These are phyloP conservation scores for Sugiyamaella qingdaonensis DNA, from an alignment of 805 yeast genomes.

Conservation along the genomic window DNA sequence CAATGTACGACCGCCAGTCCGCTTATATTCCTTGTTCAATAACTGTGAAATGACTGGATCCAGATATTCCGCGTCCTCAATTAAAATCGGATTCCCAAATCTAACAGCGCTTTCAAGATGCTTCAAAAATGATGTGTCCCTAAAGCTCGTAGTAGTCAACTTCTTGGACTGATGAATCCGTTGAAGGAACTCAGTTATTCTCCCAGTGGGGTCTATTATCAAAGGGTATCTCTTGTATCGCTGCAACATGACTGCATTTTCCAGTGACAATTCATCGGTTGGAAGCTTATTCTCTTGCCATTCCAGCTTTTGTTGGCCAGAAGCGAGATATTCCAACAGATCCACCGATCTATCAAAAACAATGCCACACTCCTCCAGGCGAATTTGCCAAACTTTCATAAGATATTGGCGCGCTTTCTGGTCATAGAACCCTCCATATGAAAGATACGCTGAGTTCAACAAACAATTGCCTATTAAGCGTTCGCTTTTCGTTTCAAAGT, in stretches of 20 bases:
- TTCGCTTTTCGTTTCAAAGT: constrained; percentile 45
- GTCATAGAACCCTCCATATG: constrained; percentile 58
- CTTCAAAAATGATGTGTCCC: constrained; percentile 60
- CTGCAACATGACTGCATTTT: constrained; percentile 56
- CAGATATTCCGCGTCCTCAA: constrained; percentile 74
- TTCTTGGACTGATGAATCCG: constrained; percentile 27
- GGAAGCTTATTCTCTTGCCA: constrained; percentile 57
- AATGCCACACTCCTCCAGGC: constrained; percentile 38
- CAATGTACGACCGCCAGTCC: constrained; percentile 65
- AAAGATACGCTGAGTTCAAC: constrained; percentile 55
- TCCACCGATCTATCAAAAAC: constrained; percentile 30
- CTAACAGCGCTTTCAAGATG: constrained; percentile 75
- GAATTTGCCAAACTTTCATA: constrained; percentile 35
- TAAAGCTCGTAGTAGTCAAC: constrained; percentile 60
- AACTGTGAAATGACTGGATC: constrained; percentile 71
- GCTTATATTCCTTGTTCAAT: constrained; percentile 54
- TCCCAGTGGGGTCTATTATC: constrained; percentile 69
- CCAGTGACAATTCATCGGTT: constrained; percentile 56
- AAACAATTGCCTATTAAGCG: constrained; percentile 61
- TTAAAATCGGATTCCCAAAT: constrained; percentile 72
- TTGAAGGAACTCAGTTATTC: constrained; percentile 40
- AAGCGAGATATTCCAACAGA: constrained; percentile 38
- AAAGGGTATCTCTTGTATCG: constrained; percentile 44
- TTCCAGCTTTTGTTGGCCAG: constrained; percentile 37
- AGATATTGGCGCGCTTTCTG: constrained; percentile 42